Conservation (phyloP, 2,329 filamentous ascomycete genomes). For the Ophiostoma novo-ulmi region DNA sequence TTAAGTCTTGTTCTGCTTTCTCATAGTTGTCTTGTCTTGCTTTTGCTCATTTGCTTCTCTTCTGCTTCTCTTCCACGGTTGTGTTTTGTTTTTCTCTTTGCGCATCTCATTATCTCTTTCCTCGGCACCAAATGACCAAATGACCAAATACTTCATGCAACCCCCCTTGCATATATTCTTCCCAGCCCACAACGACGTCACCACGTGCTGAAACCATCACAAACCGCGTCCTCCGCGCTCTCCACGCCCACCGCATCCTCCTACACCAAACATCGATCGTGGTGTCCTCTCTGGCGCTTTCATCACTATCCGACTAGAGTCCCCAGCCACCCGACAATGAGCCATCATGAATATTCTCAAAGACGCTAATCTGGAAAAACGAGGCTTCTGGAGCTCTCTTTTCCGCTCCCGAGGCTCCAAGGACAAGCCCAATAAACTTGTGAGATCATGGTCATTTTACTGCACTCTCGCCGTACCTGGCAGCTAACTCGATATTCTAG, state of each 20-base stretch:
- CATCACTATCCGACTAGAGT: not conserved
- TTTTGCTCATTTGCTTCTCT: not conserved
- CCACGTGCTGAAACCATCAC: not conserved
- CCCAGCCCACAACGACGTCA: constrained; percentile 15
- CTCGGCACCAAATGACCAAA: not conserved
- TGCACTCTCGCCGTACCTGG: not conserved
- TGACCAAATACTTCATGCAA: not conserved
- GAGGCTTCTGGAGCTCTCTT: constrained; percentile 44
- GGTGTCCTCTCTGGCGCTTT: not conserved
- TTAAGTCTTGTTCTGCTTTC: not conserved
- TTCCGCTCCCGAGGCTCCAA: constrained; percentile 45
- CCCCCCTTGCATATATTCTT: not conserved
- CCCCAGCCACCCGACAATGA: constrained; percentile 18
- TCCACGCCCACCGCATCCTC: not conserved
- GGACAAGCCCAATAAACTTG: constrained; percentile 34
- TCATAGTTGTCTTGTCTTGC: not conserved
- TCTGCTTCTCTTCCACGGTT: not conserved
- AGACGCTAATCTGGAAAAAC: constrained; percentile 44
- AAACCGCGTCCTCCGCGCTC: constrained; percentile 1
- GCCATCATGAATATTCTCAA: constrained; percentile 27
- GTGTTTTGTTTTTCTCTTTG: not conserved
- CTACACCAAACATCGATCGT: not conserved
- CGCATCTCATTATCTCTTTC: not conserved
- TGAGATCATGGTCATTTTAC: constrained; percentile 28
- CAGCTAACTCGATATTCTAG: constrained; percentile 29